A percentile compares a stretch with the other conserved stretches of the same genome.
Conservation (phyloP, 1,284 basidiomycete genomes). For the Athelia psychrophila region DNA sequence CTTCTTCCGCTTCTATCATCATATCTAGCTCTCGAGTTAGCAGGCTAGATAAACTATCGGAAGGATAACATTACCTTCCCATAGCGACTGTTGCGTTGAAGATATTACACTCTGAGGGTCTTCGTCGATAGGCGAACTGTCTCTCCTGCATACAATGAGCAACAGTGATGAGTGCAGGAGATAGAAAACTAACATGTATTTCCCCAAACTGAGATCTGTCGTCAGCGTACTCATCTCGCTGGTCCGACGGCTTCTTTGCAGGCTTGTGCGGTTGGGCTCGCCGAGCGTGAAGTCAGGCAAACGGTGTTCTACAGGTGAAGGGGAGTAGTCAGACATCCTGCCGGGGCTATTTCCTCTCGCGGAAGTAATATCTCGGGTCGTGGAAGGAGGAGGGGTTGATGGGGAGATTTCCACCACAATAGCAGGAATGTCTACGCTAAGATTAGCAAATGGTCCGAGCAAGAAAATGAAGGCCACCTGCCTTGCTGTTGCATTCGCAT, state of each 20-base stretch:
- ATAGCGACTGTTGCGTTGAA: slow-evolving; percentile 64
- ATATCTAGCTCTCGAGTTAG: slow-evolving; percentile 38
- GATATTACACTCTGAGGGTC: slow-evolving; percentile 52
- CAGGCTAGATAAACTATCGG: too few species aligned
- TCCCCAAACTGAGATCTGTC: slow-evolving; percentile 42
- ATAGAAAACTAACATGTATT: slow-evolving; percentile 40
- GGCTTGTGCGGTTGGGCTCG: slow-evolving; percentile 37
- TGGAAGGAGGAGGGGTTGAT: slow-evolving; percentile 45
- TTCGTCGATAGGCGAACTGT: slow-evolving; percentile 41
- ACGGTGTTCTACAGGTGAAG: slow-evolving; percentile 13
- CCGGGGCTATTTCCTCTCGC: slow-evolving; percentile 32
- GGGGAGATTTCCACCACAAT: slow-evolving; percentile 62
- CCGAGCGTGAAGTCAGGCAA: slow-evolving; percentile 47
- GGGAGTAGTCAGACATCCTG: neutral
- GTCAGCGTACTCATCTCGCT: slow-evolving; percentile 65
- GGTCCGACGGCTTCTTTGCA: slow-evolving; percentile 51
- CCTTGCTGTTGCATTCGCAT: slow-evolving; percentile 29
- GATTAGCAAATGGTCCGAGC: neutral
- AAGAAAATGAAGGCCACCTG: slow-evolving; percentile 11
- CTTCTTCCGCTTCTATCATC: slow-evolving; percentile 55
- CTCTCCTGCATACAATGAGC: slow-evolving; percentile 32
- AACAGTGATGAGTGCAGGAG: slow-evolving; percentile 4
- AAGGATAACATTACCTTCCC: slow-evolving; percentile 67
- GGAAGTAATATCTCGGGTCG: slow-evolving; percentile 54
- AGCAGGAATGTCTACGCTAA: slow-evolving; percentile 53